Conservation (phyloP, 768 basidiomycete genomes). For the Kwoniella europaea region DNA sequence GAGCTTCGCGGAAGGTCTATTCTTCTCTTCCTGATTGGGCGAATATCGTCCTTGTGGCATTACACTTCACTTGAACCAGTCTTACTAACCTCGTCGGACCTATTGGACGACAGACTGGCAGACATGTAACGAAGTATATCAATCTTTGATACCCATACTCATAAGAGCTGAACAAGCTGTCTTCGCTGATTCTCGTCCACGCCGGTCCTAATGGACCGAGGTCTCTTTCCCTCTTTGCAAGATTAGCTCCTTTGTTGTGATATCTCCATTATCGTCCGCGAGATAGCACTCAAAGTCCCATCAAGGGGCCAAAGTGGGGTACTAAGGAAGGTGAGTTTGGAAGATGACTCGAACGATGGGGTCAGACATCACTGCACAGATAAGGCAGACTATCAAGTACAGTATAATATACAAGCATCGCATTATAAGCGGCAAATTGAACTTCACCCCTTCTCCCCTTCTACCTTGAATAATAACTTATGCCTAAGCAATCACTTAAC, state of each 20-base stretch:
- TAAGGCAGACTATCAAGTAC: no score
- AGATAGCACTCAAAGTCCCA: not conserved
- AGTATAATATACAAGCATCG: not conserved
- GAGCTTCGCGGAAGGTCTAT: no score
- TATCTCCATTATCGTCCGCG: not conserved
- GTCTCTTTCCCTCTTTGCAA: no score
- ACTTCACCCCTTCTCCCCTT: not conserved
- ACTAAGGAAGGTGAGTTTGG: not conserved
- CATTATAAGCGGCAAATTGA: not conserved
- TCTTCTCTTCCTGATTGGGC: no score
- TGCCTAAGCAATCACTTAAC: not conserved
- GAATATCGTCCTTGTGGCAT: no score
- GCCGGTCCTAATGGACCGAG: not conserved
- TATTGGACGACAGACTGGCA: no score
- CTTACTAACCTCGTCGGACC: no score
- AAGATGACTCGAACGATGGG: not conserved
- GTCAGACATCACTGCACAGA: not conserved
- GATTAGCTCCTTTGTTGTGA: not conserved
- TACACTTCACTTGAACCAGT: no score
- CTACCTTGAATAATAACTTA: not conserved
- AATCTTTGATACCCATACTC: not conserved
- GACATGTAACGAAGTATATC: no score
- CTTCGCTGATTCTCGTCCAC: not conserved
- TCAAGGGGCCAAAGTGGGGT: constrained; percentile 12
- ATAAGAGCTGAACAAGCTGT: not conserved